These are phyloP conservation scores for Geotrichum klebahnii DNA, from an alignment of 1,139 yeast species.

Conservation along the genomic window DNA sequence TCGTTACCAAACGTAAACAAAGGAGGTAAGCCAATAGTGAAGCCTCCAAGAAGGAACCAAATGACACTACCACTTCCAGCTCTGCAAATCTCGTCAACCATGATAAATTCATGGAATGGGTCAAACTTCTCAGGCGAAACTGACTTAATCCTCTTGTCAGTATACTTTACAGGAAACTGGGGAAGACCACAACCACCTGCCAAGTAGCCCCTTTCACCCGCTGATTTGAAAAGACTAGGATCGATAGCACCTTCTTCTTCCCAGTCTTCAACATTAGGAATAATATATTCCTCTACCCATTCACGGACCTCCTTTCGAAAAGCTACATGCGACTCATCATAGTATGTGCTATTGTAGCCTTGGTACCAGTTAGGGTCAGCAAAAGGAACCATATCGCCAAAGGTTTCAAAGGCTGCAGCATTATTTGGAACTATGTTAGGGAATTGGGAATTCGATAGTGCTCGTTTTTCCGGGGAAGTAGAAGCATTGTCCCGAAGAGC, in stretches of 20 bases:
- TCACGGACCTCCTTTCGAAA: constrained; percentile 41
- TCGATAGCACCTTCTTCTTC: constrained; percentile 42
- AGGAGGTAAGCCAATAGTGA: constrained; percentile 44
- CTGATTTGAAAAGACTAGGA: constrained; percentile 33
- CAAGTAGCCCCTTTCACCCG: constrained; percentile 38
- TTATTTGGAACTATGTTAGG: too few relatives aligned
- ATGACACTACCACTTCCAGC: constrained; percentile 43
- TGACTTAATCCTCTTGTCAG: constrained; percentile 35
- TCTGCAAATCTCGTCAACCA: constrained; percentile 42
- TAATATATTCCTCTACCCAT: constrained; percentile 42
- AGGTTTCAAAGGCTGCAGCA: constrained; percentile 30
- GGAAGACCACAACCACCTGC: constrained; percentile 37
- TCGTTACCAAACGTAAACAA: constrained; percentile 38
- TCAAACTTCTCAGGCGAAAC: constrained; percentile 41
- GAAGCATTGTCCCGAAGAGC: too few relatives aligned
- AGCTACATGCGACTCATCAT: constrained; percentile 41
- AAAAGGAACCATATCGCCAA: constrained; percentile 44
- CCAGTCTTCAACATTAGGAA: constrained; percentile 45
- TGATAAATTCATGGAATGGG: constrained; percentile 40
- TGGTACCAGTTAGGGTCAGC: constrained; percentile 47
- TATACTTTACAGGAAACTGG: constrained; percentile 37
- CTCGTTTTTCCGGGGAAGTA: too few relatives aligned
- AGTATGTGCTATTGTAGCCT: constrained; percentile 42
- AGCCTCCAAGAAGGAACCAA: constrained; percentile 44
- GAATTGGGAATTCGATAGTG: too few relatives aligned